Conservation (phyloP, 495 filamentous ascomycete genomes). For the Penicillium waksmanii region DNA sequence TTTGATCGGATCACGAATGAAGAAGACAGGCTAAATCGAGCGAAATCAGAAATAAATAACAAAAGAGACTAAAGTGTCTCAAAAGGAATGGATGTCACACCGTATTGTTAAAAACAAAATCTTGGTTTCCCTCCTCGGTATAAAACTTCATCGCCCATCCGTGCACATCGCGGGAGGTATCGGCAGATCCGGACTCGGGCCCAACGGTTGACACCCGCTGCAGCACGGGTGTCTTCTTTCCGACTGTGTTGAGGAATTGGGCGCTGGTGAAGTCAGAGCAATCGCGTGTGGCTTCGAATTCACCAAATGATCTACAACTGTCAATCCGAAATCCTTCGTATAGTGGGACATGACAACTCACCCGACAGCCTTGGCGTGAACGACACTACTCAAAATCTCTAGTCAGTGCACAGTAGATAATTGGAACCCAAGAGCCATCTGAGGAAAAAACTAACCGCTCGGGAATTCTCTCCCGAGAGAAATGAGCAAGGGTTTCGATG, state of each 20-base stretch:
- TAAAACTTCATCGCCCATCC: constrained; percentile 87
- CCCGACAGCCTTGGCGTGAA: not conserved
- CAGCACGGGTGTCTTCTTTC: constrained; percentile 65
- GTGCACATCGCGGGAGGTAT: constrained; percentile 65
- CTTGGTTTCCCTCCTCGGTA: constrained; percentile 77
- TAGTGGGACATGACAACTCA: not conserved
- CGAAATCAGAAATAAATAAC: not conserved
- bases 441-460: constrained; percentile 3
- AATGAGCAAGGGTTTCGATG: not conserved
- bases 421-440: not conserved
- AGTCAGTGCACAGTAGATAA: no score
- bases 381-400: not conserved
- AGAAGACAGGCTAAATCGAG: constrained; percentile 46
- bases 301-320: constrained; percentile 35
- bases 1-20: constrained; percentile 59
- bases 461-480: constrained; percentile 12
- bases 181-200: constrained; percentile 65
- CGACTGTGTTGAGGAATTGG: constrained; percentile 50
- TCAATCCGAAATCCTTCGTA: not conserved
- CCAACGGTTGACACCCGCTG: constrained; percentile 68
- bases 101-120: constrained; percentile 48
- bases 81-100: constrained; percentile 11
- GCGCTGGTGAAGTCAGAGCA: constrained; percentile 47
- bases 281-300: constrained; percentile 64
- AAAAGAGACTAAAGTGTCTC: no score